Base-by-base conservation (phyloP, 2,329 filamentous ascomycete genomes). In the Penicillium expansum region DNA sequence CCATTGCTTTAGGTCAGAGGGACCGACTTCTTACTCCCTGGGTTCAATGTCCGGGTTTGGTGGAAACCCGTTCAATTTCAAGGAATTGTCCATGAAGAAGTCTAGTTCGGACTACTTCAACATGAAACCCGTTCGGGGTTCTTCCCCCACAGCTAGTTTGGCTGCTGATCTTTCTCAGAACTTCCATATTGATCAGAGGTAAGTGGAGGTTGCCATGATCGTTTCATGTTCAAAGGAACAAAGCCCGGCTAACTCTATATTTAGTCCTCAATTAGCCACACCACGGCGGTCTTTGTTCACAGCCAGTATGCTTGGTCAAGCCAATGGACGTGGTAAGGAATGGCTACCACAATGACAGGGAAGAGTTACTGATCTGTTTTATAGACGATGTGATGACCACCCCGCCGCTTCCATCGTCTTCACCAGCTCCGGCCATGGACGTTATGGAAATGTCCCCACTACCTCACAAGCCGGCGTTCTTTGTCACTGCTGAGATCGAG, bases 171-270 rank as follows among this genome's bases (percentile, higher is more conserved):
- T 97, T 67, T 97, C 92, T 57, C 92, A 96, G 73, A 99, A 97
- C 80, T 96, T 97, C 74, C 90, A 93, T 72, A 90, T 97, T 73
- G 92, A 97, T 76, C 91, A 89, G 71, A 97, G 92, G 93, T 97
- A 43, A 11, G 52, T 44, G 16, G 18, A 29, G 7, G 14, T 22
- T 29, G 18, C 20, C 27, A 24, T 29, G 22, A n/a, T 32, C 37
- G 48, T 51, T 41, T 48, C 38, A 27, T 24, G 11, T 33, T 30
- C 27, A 53, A 54, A 48, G 49, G 59, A 42, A 62, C 63, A 65
- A 61, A 59, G 62, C 30, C 41, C 22, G 62, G 63, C 75, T 82
- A 66, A 82, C 73, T 63, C 67, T 73, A 65, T 69, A 64, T 69
- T 55, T 75, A 96, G 91, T 75, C 91, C 91, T 33, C 87, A 90